phyloP scores from a whole-genome alignment of 116 monocot species.

The Thalassia testudinum region DNA sequence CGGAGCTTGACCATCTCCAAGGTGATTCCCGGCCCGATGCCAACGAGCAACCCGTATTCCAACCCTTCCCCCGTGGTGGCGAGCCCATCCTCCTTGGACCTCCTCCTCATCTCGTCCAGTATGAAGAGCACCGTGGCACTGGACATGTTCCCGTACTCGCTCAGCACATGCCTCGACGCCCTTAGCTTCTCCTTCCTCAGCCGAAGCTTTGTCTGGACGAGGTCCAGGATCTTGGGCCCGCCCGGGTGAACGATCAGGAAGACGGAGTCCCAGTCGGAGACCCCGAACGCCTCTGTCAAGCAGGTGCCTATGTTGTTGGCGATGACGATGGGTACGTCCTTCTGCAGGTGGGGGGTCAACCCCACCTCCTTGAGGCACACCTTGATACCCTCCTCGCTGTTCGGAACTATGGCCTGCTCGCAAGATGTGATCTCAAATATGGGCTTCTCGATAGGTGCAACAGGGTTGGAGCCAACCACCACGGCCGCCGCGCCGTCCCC shows the following conservation, averaged over 20 bases:
- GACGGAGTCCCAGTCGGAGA: slow-evolving; percentile 23
- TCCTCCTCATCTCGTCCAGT: slow-evolving; percentile 21
- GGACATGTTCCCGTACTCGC: slow-evolving; percentile 29
- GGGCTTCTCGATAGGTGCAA: slow-evolving; percentile 6
- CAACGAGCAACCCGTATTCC: slow-evolving; percentile 26
- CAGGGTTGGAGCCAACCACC: slow-evolving; percentile 20
- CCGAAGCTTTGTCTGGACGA: slow-evolving; percentile 16
- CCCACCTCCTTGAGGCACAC: slow-evolving; percentile 15
- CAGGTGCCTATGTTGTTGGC: slow-evolving; percentile 19
- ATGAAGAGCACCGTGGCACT: slow-evolving; percentile 22
- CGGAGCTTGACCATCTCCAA: slow-evolving; percentile 20
- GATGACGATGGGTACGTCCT: slow-evolving; percentile 12
- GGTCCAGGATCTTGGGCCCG: slow-evolving; percentile 18
- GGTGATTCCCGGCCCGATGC: slow-evolving; percentile 22
- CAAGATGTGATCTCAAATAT: slow-evolving; percentile 15
- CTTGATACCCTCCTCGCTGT: slow-evolving; percentile 12
- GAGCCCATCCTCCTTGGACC: slow-evolving; percentile 5
- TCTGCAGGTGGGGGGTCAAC: slow-evolving; percentile 11
- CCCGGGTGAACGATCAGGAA: slow-evolving; percentile 25
- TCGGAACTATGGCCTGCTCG: slow-evolving; percentile 12
- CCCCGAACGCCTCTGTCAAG: slow-evolving; percentile 11
- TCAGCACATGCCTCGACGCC: slow-evolving; percentile 18
- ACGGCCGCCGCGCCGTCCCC: slow-evolving; percentile 24
- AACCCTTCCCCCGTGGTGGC: slow-evolving; percentile 21
- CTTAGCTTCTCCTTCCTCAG: slow-evolving; percentile 15